phyloP scores from a whole-genome alignment of 805 yeast species.

The Yarrowia sp. region DNA sequence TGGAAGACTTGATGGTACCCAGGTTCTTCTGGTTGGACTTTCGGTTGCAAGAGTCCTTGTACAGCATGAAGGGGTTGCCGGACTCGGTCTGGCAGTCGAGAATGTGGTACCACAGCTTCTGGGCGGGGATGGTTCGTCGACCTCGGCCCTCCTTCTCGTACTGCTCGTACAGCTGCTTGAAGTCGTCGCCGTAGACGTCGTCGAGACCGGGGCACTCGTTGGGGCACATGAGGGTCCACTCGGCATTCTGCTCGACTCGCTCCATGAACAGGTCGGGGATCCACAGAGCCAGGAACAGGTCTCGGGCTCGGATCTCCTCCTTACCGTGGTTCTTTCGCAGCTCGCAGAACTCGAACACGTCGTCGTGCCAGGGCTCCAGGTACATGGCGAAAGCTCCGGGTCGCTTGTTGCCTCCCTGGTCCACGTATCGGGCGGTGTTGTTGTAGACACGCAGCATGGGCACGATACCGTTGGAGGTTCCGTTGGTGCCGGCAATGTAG shows the following conservation, averaged over 20 bases:
- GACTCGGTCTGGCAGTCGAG: constrained; percentile 93
- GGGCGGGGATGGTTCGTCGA: constrained; percentile 69
- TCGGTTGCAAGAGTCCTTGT: constrained; percentile 85
- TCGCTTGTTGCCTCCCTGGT: constrained; percentile 96
- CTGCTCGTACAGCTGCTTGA: constrained; percentile 62
- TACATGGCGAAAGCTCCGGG: constrained; percentile 97
- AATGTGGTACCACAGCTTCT: constrained; percentile 85
- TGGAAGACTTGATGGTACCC: constrained; percentile 90
- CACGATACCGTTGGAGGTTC: constrained; percentile 85
- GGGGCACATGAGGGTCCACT: constrained; percentile 91
- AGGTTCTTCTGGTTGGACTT: constrained; percentile 89
- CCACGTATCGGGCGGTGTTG: constrained; percentile 94
- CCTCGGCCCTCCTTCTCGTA: constrained; percentile 74
- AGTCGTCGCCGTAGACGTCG: constrained; percentile 83
- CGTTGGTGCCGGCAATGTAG: constrained; percentile 87
- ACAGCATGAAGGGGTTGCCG: constrained; percentile 92
- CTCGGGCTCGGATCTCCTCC: constrained; percentile 91
- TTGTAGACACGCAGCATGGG: constrained; percentile 97
- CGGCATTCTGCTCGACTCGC: constrained; percentile 71
- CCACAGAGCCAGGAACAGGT: constrained; percentile 91
- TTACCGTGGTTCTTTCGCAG: constrained; percentile 92
- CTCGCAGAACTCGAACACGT: constrained; percentile 80
- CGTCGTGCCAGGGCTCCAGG: constrained; percentile 97
- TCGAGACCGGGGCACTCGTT: constrained; percentile 81
- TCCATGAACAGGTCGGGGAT: constrained; percentile 92